Base-by-base conservation (phyloP, 2,329 filamentous ascomycete genomes). In the Botryotinia globosa region DNA sequence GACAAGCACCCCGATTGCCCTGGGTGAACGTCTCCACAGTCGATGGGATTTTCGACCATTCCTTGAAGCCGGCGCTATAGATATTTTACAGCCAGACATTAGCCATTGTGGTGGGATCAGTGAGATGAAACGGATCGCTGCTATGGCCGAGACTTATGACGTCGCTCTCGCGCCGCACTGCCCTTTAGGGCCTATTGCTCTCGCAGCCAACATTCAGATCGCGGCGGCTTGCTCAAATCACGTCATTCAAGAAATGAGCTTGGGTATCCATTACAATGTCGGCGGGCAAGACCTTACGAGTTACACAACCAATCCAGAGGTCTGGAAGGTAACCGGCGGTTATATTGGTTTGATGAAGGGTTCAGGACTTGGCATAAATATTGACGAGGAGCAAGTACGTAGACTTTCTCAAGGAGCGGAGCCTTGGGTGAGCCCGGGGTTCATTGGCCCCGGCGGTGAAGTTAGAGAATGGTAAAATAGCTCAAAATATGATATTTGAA, bases 191-290 rank as follows among this genome's bases (percentile, higher is more conserved):
- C 91, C 92, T 0, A 90, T 94, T 67, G 90, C 92, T 0, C 83
- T 94, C 25, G 92, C 92, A 0, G 92, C 92, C 0, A 89, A 86
- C 72, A 84, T 93, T 58, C 91, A 94, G 75, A 87, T 94, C 1
- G 89, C 88, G 37, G 84, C 87, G 32, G 83, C 82, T 16, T 88
- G 83, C 32, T 85, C 85, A 32, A 94, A 91, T 80, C 93, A 91
- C 79, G 87, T 86, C 0, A 94, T 94, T 45, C 89, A 92, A 78
- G 92, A 94, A 81, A 94, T 94, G 92, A 91, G 89, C 70, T 78
- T 94, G 44, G 92, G 92, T 0, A 94, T 94, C 77, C 92, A 94
- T 80, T 94, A 94, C 79, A 94, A 94, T 76, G 87, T 85, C 0
- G 89, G 87, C 1, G 85, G 88, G 3, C 85, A 89, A 76, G 91